These are phyloP conservation scores for Liquidambar formosana DNA, from an alignment of 164 flowering plant species.

Conservation along the genomic window DNA sequence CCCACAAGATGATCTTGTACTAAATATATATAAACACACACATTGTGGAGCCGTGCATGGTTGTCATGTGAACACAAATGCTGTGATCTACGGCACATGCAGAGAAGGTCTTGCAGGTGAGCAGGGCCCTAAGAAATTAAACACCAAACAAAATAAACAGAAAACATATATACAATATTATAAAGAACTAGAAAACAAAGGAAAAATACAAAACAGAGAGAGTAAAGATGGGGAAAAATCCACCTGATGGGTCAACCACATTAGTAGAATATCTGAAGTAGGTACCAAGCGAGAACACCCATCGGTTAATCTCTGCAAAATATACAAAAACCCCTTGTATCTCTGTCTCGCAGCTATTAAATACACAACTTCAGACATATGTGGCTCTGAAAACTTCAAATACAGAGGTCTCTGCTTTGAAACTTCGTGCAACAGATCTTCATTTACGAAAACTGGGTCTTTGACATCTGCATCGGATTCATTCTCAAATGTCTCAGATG, in stretches of 20 bases:
- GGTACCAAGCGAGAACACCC: constrained; percentile 56
- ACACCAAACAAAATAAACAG: not conserved
- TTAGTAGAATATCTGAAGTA: constrained; percentile 71
- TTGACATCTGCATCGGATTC: constrained; percentile 29
- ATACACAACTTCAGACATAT: constrained; percentile 63
- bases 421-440: constrained; percentile 44
- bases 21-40: too few relatives aligned
- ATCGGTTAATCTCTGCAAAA: constrained; percentile 50
- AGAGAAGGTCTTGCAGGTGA: too few relatives aligned
- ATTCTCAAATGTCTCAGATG: constrained; percentile 72
- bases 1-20: too few relatives aligned
- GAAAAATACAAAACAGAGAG: not conserved
- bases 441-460: constrained; percentile 9
- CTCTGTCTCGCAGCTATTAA: constrained; percentile 75
- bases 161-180: too few relatives aligned
- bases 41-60: too few relatives aligned
- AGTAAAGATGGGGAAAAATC: too few relatives aligned
- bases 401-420: constrained; percentile 39
- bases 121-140: too few relatives aligned
- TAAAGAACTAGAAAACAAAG: not conserved
- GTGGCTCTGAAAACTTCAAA: constrained; percentile 54
- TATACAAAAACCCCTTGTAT: constrained; percentile 59
- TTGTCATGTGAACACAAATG: too few relatives aligned
- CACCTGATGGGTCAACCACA: constrained; percentile 90
- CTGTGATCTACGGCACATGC: too few relatives aligned